These are phyloP conservation scores for Parastagonospora avenae DNA, from an alignment of 2,329 filamentous ascomycete genomes.

Conservation along the genomic window DNA sequence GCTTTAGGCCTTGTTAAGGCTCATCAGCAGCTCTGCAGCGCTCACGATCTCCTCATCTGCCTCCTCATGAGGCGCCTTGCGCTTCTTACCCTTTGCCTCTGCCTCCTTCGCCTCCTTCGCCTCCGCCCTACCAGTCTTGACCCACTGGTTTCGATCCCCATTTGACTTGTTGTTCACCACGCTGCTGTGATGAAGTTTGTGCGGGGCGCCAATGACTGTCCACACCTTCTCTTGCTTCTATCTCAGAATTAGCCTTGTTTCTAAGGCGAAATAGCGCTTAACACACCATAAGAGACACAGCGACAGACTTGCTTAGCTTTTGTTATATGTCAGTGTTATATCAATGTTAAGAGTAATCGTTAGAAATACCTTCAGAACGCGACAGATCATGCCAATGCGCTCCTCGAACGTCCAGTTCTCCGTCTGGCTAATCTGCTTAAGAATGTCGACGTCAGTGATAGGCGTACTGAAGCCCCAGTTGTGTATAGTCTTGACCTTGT, in stretches of 20 bases:
- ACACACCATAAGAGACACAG: constrained; percentile 16
- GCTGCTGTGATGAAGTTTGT: constrained; percentile 14
- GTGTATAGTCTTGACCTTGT: constrained; percentile 9
- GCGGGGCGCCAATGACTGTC: constrained; percentile 14
- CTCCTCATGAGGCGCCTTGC: neutral
- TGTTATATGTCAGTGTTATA: neutral
- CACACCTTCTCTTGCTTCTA: constrained; percentile 18
- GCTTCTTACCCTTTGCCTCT: constrained; percentile 1
- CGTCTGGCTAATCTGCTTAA: constrained; percentile 15
- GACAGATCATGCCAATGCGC: constrained; percentile 15
- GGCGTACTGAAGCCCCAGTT: constrained; percentile 10
- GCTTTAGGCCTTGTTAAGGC: too few species aligned
- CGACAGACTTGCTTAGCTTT: constrained; percentile 9
- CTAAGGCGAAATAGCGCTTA: neutral
- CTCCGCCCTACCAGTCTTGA: constrained; percentile 8
- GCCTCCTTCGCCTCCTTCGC: constrained; percentile 5
- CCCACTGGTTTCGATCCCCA: constrained; percentile 10
- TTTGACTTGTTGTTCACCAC: constrained; percentile 13
- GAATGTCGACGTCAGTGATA: constrained; percentile 12
- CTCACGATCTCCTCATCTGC: too few species aligned
- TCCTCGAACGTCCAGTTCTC: constrained; percentile 14
- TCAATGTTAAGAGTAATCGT: neutral
- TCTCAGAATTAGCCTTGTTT: neutral
- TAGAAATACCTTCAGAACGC: constrained; percentile 8
- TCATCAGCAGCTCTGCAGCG: too few species aligned